phyloP scores from a whole-genome alignment of 257 asterid species.

The Solanum rostratum region DNA sequence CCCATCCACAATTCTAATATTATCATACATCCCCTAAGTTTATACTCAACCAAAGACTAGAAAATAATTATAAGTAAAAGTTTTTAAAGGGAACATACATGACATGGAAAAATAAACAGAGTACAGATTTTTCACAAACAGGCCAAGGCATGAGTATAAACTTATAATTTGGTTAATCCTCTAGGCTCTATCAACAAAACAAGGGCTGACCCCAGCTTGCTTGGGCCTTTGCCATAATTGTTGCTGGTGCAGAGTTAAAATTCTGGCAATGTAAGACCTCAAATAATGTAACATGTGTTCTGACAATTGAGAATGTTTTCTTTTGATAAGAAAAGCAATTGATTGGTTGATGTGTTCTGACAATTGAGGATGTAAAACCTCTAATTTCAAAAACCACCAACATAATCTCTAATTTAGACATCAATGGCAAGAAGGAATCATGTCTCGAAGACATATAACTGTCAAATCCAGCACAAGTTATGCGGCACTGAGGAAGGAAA shows the following conservation, averaged over 20 bases:
- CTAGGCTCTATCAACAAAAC: background rate
- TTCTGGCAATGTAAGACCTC: background rate
- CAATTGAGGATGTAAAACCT: background rate
- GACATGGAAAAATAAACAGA: background rate
- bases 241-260: background rate
- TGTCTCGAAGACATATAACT: background rate
- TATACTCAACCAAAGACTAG: background rate
- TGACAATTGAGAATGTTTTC: background rate
- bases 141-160: background rate
- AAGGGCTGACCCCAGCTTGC: background rate
- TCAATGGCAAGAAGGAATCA: background rate
- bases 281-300: background rate
- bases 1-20: background rate
- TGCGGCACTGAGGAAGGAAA: background rate
- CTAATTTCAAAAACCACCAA: background rate
- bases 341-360: background rate
- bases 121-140: background rate
- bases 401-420: background rate
- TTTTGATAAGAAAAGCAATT: background rate
- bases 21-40: background rate
- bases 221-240: background rate
- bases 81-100: background rate
- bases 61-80: background rate
- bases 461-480: background rate
- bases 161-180: background rate